Conservation (phyloP, 805 yeast species). For the Kluyveromyces lactis region DNA sequence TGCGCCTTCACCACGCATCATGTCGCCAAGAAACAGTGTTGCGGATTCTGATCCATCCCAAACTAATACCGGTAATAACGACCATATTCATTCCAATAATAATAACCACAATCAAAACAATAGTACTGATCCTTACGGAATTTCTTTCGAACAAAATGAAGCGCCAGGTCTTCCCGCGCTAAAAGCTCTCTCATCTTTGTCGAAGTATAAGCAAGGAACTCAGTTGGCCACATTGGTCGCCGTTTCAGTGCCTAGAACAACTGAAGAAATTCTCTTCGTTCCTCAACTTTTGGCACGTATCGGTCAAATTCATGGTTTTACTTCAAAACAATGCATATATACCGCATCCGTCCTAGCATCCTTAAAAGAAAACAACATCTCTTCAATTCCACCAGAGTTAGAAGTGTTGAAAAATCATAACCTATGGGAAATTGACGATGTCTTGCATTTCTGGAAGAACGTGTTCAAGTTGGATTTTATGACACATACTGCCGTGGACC, state of each 20-base stretch:
- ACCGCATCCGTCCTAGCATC: slow-evolving; percentile 68
- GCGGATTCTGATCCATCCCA: slow-evolving; percentile 5
- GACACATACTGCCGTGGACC: slow-evolving; percentile 3
- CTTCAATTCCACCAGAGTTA: slow-evolving; percentile 9
- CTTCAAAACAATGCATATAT: slow-evolving; percentile 58
- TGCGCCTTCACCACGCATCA: slow-evolving; percentile 4
- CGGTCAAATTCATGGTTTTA: slow-evolving; percentile 63
- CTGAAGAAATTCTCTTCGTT: slow-evolving; percentile 69
- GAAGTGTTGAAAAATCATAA: slow-evolving; percentile 14
- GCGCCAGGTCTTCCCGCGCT: slow-evolving; percentile 75
- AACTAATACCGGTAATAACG: slow-evolving; percentile 14
- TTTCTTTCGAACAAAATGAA: slow-evolving; percentile 53
- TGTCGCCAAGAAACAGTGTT: slow-evolving; percentile 1
- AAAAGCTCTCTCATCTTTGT: slow-evolving; percentile 52
- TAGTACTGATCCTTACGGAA: slow-evolving; percentile 22
- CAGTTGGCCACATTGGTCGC: slow-evolving; percentile 55
- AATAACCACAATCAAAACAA: slow-evolving; percentile 20
- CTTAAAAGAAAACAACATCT: slow-evolving; percentile 45
- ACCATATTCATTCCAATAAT: slow-evolving; percentile 7
- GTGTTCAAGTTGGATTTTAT: slow-evolving; percentile 18
- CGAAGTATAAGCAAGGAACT: slow-evolving; percentile 37
- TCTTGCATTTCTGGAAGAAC: slow-evolving; percentile 15
- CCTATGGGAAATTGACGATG: slow-evolving; percentile 24
- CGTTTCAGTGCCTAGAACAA: slow-evolving; percentile 64
- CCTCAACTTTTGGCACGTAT: slow-evolving; percentile 64